Base-by-base conservation (phyloP, 495 filamentous ascomycete genomes). In the Astrocystis sublimbata region DNA sequence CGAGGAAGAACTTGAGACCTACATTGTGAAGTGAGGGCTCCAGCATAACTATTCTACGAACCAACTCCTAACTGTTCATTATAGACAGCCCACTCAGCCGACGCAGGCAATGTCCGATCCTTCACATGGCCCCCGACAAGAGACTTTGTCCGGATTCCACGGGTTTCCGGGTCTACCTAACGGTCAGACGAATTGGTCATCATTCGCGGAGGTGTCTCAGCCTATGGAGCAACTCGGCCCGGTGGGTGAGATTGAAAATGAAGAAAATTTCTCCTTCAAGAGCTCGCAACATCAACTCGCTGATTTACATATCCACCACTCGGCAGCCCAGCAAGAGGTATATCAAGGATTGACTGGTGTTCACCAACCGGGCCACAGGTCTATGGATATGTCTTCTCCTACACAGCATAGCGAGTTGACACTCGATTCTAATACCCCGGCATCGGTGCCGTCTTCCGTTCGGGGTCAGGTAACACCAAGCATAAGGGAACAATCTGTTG, bases 21-120 rank as follows among this genome's bases (percentile, higher is more conserved):
- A 89, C 23, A 71, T 86, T 50, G 76, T 76, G 56, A 81, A 71
- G 89, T 89, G 75, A 68, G 79, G 66, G 21, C 21, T 63, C 17
- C 17, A 21, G 24, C 12, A 28, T 42, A 13, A 6, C 23, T 10
- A 1, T 54, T 56, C 23, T 23, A 31, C 21, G 38, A 55, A 30
- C 41, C n/a, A 12, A 31, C 49, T 49, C 23, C 60, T 62, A n/a
- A 62, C 30, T 26, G 1, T 40, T 15, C 43, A 15, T 15, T 30
- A 30, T 3, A 49, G 46, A 49, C 46, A 49, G 13, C 8, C 21
- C 10, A 1, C 42, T 26, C 42, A 19, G 13, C 7, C 10, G 7
- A 68, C 65, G 9, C 45, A 49, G 40, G n/a, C 41, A 15, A 24
- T 17, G 7, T 49, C 58, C 35, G 58, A 61, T 19, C 15, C 17